Evolutionary conservation across 345 rosid genomes (phyloP).

Genomic region (Mangifera indica): DNA sequence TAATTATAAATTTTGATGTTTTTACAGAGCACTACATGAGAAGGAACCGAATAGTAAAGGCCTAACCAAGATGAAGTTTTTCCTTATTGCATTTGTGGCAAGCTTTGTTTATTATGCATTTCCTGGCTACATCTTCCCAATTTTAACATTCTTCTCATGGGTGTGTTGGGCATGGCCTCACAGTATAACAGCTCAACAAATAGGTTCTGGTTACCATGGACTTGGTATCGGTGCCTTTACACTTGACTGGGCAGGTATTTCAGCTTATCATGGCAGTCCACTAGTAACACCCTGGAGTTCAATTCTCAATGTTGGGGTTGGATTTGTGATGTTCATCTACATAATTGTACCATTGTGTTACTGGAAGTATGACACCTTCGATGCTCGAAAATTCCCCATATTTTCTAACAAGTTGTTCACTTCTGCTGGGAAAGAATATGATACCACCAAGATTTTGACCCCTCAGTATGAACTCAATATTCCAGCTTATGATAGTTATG

Average conservation of each 20-base stretch:
- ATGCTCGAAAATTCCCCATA: slow-evolving; percentile 82
- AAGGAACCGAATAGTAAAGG: slow-evolving; percentile 59
- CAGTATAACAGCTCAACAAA: slow-evolving; percentile 91
- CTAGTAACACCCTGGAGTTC: slow-evolving; percentile 91
- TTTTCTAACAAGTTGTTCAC: slow-evolving; percentile 89
- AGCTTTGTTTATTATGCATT: slow-evolving; percentile 77
- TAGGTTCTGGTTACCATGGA: slow-evolving; percentile 97
- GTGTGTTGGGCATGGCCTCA: slow-evolving; percentile 91
- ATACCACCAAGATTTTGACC: slow-evolving; percentile 79
- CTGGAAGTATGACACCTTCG: slow-evolving; percentile 90
- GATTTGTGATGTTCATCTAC: slow-evolving; percentile 92
- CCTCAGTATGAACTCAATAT: slow-evolving; percentile 60
- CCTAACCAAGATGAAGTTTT: slow-evolving; percentile 76
- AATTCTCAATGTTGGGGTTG: slow-evolving; percentile 81
- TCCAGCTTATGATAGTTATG: slow-evolving; percentile 63
- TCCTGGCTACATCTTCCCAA: slow-evolving; percentile 87
- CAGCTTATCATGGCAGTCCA: slow-evolving; percentile 98
- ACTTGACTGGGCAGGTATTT: slow-evolving; percentile 99
- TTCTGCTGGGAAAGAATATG: slow-evolving; percentile 68
- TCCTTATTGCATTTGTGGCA: slow-evolving; percentile 57
- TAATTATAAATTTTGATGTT: slow-evolving; percentile 8
- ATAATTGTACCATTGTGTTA: slow-evolving; percentile 87
- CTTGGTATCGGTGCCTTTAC: slow-evolving; percentile 93
- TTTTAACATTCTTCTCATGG: slow-evolving; percentile 96
- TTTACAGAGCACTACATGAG: slow-evolving; percentile 89